Evolutionary conservation across 2,329 filamentous ascomycete species (phyloP).

Genomic region (Cordyceps cicadae): DNA sequence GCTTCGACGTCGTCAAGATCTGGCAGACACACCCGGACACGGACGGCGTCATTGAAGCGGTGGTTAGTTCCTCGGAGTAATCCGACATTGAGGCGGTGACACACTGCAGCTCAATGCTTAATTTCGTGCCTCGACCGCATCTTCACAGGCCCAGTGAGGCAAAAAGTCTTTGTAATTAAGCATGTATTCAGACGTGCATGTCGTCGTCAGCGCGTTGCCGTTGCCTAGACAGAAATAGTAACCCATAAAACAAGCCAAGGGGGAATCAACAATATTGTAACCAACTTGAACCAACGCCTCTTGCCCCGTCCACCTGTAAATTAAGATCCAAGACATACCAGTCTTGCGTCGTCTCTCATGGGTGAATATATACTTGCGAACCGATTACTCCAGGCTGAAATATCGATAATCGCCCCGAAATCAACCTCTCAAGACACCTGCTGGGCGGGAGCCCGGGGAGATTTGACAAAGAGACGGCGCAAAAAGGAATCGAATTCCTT

Average conservation of each 20-base stretch:
- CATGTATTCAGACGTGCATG: not conserved
- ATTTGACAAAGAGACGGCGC: not conserved
- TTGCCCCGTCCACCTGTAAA: not conserved
- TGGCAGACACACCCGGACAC: not conserved
- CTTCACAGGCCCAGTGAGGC: too few relatives aligned
- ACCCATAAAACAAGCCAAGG: not conserved
- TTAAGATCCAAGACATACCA: not conserved
- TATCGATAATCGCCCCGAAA: not conserved
- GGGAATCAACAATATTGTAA: not conserved
- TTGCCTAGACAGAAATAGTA: not conserved
- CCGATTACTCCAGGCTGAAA: not conserved
- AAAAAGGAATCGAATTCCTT: slow-evolving; percentile 19
- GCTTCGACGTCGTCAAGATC: slow-evolving; percentile 10
- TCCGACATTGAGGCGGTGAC: not conserved
- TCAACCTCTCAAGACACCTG: not conserved
- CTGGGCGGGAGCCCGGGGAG: not conserved
- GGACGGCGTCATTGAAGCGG: slow-evolving; percentile 2
- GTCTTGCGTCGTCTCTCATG: not conserved
- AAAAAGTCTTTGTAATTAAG: too few relatives aligned
- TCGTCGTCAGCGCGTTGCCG: not conserved
- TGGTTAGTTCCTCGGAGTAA: not conserved
- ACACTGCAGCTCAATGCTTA: too few relatives aligned
- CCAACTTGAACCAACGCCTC: slow-evolving; percentile 3
- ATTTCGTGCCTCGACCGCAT: too few relatives aligned
- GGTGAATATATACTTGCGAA: not conserved